Evolutionary conservation across 2,329 filamentous ascomycete species (phyloP).

Genomic region (Cladosporium sp.): DNA sequence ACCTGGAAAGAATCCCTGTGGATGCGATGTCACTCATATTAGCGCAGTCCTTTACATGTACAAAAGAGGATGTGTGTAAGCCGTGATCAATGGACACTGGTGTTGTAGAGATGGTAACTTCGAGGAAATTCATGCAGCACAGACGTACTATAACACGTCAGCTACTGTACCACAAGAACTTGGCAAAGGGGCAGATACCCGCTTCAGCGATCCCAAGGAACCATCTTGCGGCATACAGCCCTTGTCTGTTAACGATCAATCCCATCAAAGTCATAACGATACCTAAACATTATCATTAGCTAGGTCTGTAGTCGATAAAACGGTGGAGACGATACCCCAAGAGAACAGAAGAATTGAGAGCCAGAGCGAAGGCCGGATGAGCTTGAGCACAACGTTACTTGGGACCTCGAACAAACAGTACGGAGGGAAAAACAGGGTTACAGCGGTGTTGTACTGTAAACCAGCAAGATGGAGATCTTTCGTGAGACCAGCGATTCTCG

Average conservation of each 20-base stretch:
- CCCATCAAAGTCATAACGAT: conserved; percentile 18
- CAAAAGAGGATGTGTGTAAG: background rate
- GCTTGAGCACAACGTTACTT: conserved; percentile 24
- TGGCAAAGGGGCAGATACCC: conserved; percentile 12
- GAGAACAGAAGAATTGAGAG: conserved; percentile 27
- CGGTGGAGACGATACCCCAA: conserved; percentile 23
- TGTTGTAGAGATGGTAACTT: background rate
- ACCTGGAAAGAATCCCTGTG: conserved; percentile 23
- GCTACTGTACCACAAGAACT: background rate
- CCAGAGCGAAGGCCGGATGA: conserved; percentile 27
- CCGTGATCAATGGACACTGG: background rate
- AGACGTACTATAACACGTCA: background rate
- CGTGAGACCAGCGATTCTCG: conserved; percentile 29
- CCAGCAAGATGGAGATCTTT: conserved; percentile 27
- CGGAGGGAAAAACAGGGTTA: conserved; percentile 62
- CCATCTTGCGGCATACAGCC: conserved; percentile 19
- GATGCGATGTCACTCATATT: background rate
- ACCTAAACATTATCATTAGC: background rate
- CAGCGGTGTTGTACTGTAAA: conserved; percentile 60
- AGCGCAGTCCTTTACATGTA: background rate
- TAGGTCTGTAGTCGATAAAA: background rate
- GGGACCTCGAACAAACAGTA: conserved; percentile 42
- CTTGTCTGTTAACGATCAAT: conserved; percentile 24
- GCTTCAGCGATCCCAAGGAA: conserved; percentile 25
- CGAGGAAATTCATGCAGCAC: background rate